Base-by-base conservation (phyloP, 2,329 filamentous ascomycete species). In the Colletotrichum cordylinicola region DNA sequence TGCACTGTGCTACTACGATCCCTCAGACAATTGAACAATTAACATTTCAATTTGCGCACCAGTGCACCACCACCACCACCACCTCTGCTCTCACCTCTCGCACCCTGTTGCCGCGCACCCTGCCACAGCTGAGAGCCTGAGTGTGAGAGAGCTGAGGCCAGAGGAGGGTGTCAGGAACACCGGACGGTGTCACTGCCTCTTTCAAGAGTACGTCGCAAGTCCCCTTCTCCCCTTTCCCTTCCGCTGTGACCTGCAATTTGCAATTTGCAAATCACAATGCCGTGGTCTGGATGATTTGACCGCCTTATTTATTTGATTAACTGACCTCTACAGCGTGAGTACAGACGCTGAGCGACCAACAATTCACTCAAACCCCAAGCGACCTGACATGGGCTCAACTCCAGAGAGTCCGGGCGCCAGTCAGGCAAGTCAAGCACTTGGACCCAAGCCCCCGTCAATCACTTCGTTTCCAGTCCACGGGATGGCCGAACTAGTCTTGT, bases 1-100 rank as follows among this genome's bases (percentile, higher is more conserved):
- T 66, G 58, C 48, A 76, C 74, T 76, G 74, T 76, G 74, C 48
- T 35, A n/a, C 58, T 76, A 70, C 56, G 69, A 73, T 60, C 31
- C 69, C 61, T 61, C 39, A 64, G 67, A 68, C 31, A 62, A 62
- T 76, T 58, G n/a, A 48, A 68, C 73, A 68, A 58, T 64, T 60
- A 21, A 21, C 33, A 64, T 68, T 72, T 67, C 61, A 31, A 37
- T 33, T 52, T 56, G 39, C 56, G 69, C 21, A 27, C 31, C 31
- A 70, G 61, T 48, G 72, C 72, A 61, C 52, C 27, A 24, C 67
- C 33, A 29, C 58, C 58, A 21, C 58, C 24, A 52, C 43, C 43
- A 52, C 27, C 13, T 58, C 29, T 37, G 60, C n/a, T 37, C 43
- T 52, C n/a, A 52, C 43, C n/a, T 52, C 43, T 52, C 43, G 43